These are phyloP conservation scores for Bretschneidera sinensis DNA, from an alignment of 345 rosid genomes.

Conservation along the genomic window DNA sequence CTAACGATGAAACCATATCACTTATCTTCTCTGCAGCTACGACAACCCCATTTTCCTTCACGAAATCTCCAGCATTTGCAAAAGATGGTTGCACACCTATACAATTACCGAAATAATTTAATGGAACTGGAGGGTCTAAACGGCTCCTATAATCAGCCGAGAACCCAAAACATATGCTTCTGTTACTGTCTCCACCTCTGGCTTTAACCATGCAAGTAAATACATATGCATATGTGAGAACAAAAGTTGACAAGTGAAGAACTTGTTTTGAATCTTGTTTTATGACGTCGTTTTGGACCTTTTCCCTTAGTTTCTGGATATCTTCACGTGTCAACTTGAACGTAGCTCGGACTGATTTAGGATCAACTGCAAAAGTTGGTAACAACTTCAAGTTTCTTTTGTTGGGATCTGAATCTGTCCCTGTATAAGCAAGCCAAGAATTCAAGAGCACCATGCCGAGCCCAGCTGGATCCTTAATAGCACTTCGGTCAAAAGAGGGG, in stretches of 20 bases:
- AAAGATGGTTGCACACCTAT: too few relatives aligned
- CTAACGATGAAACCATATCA: not conserved
- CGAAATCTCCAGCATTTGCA: not conserved
- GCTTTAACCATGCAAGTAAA: slow-evolving; percentile 19
- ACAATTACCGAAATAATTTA: slow-evolving; percentile 33
- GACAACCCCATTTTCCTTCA: slow-evolving; percentile 6
- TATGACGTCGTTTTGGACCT: not conserved
- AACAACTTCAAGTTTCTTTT: too few relatives aligned
- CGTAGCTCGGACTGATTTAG: slow-evolving; percentile 15
- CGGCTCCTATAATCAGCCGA: slow-evolving; percentile 27
- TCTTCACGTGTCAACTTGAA: slow-evolving; percentile 18
- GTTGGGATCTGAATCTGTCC: slow-evolving; percentile 9
- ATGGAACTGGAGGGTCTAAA: slow-evolving; percentile 17
- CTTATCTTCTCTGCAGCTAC: too few relatives aligned
- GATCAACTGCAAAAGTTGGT: not conserved
- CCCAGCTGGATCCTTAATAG: slow-evolving; percentile 16
- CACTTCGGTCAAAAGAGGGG: slow-evolving; percentile 25
- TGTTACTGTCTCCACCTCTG: slow-evolving; percentile 7
- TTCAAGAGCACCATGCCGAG: slow-evolving; percentile 10
- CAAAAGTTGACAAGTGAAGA: slow-evolving; percentile 30
- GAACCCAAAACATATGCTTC: slow-evolving; percentile 8
- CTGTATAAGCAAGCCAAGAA: not conserved
- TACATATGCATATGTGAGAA: slow-evolving; percentile 14
- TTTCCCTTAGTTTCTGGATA: slow-evolving; percentile 18
- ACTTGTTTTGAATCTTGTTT: not conserved